A percentile compares a stretch with the other conserved stretches of the same genome.
These are phyloP conservation scores for Aciculosporium take DNA, from an alignment of 2,329 filamentous ascomycete species.

Conservation along the genomic window DNA sequence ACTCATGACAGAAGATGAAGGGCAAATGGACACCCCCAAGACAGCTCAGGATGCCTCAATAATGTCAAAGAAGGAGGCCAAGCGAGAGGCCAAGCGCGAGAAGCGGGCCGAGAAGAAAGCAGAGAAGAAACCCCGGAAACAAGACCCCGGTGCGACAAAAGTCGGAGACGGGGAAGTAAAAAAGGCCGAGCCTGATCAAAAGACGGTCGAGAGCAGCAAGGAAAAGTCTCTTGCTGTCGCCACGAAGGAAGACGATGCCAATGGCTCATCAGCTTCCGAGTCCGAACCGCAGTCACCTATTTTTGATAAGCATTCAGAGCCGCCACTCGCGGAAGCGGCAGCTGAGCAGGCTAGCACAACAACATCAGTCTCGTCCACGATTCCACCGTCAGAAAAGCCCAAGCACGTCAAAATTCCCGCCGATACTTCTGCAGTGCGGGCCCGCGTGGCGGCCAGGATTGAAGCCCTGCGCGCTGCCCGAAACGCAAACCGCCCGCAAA, in stretches of 20 bases:
- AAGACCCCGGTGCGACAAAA: constrained; percentile 7
- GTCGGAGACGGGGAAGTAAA: constrained; percentile 9
- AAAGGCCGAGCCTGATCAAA: constrained; percentile 9
- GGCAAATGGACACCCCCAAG: constrained; percentile 16
- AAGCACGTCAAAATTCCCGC: constrained; percentile 54
- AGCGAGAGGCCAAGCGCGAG: constrained; percentile 28
- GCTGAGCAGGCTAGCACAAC: constrained; percentile 40
- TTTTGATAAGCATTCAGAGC: constrained; percentile 38
- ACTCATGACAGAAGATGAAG: constrained; percentile 15
- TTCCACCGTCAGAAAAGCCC: constrained; percentile 44
- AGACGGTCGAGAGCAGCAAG: constrained; percentile 2
- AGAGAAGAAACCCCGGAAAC: constrained; percentile 19
- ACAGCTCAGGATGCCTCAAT: constrained; percentile 35
- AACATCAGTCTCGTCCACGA: constrained; percentile 56
- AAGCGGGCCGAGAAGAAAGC: constrained; percentile 23
- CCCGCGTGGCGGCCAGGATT: constrained; percentile 68
- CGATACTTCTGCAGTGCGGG: constrained; percentile 61
- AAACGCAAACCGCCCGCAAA: constrained; percentile 74
- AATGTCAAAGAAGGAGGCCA: constrained; percentile 38
- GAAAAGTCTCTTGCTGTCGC: constrained; percentile 14
- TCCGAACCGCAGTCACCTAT: constrained; percentile 37
- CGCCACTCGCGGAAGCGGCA: constrained; percentile 21
- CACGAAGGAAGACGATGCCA: constrained; percentile 29
- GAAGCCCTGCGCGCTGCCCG: constrained; percentile 72
- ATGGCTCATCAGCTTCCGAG: constrained; percentile 32